Evolutionary conservation across 768 basidiomycete species (phyloP).

Genomic region (Kwoniella pini): DNA sequence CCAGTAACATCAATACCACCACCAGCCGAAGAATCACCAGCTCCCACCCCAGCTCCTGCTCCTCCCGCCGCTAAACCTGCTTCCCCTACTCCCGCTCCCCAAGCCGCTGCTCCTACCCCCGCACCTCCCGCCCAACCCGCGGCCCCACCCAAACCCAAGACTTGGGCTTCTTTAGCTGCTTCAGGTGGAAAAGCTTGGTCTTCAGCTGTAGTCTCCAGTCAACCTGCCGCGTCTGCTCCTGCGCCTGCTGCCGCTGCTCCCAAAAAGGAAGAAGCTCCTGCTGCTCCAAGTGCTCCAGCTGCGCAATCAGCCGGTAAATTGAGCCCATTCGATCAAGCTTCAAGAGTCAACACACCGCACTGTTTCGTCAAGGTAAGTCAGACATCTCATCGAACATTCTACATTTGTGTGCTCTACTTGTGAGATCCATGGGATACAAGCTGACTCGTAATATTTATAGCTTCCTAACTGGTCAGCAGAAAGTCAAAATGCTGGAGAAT

Average conservation of each 20-base stretch:
- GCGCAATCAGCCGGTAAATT: constrained; percentile 7
- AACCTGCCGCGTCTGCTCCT: constrained; percentile 45
- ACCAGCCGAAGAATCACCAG: constrained; percentile 16
- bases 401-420: background rate
- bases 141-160: constrained; percentile 63
- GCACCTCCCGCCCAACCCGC: constrained; percentile 57
- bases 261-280: constrained; percentile 22
- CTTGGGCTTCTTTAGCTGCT: constrained; percentile 91
- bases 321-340: constrained; percentile 59
- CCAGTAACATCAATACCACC: constrained; percentile 34
- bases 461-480: constrained; percentile 55
- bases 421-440: background rate
- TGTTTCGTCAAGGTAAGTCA: constrained; percentile 79
- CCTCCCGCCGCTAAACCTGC: constrained; percentile 29
- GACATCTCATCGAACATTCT: background rate
- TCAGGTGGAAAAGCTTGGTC: constrained; percentile 74
- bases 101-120: constrained; percentile 52
- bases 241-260: constrained; percentile 29
- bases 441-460: constrained; percentile 23
- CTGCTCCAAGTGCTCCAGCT: constrained; percentile 31
- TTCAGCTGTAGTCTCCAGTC: constrained; percentile 71
- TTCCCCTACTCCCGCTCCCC: constrained; percentile 37
- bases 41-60: constrained; percentile 23
- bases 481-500: constrained; percentile 32
- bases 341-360: constrained; percentile 67